Evolutionary conservation across 805 yeast genomes (phyloP).

Genomic region (Blastobotrys parvus): DNA sequence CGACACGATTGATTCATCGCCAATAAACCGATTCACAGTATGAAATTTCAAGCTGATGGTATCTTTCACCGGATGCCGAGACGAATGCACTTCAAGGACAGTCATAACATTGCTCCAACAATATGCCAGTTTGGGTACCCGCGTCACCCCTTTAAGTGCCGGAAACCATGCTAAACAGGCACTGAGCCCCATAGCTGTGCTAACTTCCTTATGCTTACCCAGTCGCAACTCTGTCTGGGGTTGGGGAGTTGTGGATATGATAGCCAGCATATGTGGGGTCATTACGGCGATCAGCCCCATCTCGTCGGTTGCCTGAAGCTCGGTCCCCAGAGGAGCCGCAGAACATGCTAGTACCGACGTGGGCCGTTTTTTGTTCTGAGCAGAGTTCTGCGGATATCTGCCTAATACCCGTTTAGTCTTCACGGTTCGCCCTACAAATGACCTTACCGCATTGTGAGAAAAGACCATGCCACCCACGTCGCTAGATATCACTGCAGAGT

Average conservation of each 20-base stretch:
- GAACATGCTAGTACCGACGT: conserved; percentile 36
- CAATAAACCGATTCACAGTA: conserved; percentile 35
- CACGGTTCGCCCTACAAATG: conserved; percentile 44
- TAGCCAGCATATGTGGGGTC: conserved; percentile 40
- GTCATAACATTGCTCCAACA: conserved; percentile 59
- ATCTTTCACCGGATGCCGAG: conserved; percentile 24
- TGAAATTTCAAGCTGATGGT: conserved; percentile 29
- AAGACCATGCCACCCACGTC: conserved; percentile 52
- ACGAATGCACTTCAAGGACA: conserved; percentile 39
- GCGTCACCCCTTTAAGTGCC: conserved; percentile 23
- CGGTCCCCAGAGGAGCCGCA: conserved; percentile 54
- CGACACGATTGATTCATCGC: conserved; percentile 43
- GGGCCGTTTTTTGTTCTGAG: conserved; percentile 10
- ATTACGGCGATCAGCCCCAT: conserved; percentile 55
- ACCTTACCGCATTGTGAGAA: conserved; percentile 54
- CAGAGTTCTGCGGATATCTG: conserved; percentile 25
- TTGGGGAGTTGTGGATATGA: conserved; percentile 48
- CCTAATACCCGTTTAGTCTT: conserved; percentile 48
- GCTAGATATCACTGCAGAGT: conserved; percentile 47
- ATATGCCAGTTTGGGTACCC: conserved; percentile 42
- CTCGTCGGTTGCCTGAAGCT: conserved; percentile 44
- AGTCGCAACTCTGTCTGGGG: conserved; percentile 46
- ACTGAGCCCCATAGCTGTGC: conserved; percentile 25
- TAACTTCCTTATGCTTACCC: conserved; percentile 37
- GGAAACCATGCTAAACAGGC: conserved; percentile 64